Evolutionary conservation across 306 rosid species (phyloP).

Genomic region (Quercus variabilis): DNA sequence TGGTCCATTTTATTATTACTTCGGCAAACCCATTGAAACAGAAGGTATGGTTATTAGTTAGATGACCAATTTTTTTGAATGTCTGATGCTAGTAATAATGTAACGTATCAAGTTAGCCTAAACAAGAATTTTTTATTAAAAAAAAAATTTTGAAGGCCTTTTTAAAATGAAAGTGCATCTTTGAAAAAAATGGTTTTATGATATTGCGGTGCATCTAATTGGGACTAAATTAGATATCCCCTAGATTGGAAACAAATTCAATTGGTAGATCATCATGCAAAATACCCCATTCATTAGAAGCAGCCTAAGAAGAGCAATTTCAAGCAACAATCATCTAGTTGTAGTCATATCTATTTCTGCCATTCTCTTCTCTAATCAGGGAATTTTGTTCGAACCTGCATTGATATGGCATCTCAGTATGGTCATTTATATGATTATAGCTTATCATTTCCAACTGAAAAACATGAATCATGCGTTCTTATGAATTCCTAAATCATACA

Average conservation of each 20-base stretch:
- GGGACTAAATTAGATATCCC: background rate
- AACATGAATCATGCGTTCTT: background rate
- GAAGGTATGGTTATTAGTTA: conserved; percentile 42
- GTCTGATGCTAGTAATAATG: conserved; percentile 3
- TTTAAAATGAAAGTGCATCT: background rate
- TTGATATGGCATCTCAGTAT: background rate
- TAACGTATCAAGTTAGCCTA: too few relatives aligned
- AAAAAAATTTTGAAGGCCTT: background rate
- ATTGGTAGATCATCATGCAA: background rate
- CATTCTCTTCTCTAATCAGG: background rate
- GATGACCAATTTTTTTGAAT: background rate
- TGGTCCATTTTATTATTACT: conserved; percentile 72
- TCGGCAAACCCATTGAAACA: conserved; percentile 86
- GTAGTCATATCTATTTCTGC: too few relatives aligned
- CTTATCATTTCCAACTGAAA: background rate
- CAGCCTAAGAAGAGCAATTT: too few relatives aligned
- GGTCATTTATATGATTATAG: too few relatives aligned
- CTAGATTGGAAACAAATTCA: background rate
- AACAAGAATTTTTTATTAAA: background rate
- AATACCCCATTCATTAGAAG: too few relatives aligned
- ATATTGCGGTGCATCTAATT: background rate
- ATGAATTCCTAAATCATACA: background rate
- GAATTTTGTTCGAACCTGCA: background rate
- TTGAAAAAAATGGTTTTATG: too few relatives aligned
- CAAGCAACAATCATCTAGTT: too few relatives aligned